Base-by-base conservation (phyloP, 352 stramenopile species). In the Globisporangium spiculum region DNA sequence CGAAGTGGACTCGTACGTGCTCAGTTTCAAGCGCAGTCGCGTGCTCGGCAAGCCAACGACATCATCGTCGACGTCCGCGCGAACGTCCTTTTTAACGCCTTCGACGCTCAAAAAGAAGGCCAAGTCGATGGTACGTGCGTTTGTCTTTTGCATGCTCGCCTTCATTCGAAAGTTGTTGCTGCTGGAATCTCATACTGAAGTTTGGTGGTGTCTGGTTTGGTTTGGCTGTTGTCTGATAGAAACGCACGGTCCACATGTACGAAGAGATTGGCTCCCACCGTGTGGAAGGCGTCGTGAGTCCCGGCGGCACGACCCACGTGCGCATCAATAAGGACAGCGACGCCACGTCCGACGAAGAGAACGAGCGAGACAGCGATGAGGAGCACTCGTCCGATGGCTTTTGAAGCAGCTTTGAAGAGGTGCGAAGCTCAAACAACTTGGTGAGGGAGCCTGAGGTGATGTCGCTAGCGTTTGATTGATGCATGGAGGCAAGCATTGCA, bases 1-100 rank as follows among this genome's bases (percentile, higher is more conserved):
- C 53, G 83, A 91, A 30, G 86, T 93, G 46, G 85, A 93, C 64
- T 91, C 85, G 52, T 93, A 93, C 48, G 82, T 93, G 24, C 69
- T 88, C 34, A 78, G 73, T 0, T 75, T 93, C 56, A 92, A 91
- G 71, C 79, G 82, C 5, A 74, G 70, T 22, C 83, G 88, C 55
- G 66, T 81, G 6, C 16, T 64, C 14, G 53, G 54, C 10, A 53
- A 71, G 38, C 66, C 66, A 16, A 22, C 59, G 7, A 52, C 52
- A 6, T 38, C 62, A 18, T 52, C 60, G 1, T 44, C 34, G 9
- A 18, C 18, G 1, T 60, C 27, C 6, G 62, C 32, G 5, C 24
- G 59, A 12, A 38, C 53, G 26, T 57, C 67, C 22, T 50, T 72
- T 34, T 18, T 48, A 30, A 72, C 62, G 18, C 61, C 67, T 20